These are phyloP conservation scores for Avicennia marina DNA, from an alignment of 257 asterid species.

Conservation along the genomic window DNA sequence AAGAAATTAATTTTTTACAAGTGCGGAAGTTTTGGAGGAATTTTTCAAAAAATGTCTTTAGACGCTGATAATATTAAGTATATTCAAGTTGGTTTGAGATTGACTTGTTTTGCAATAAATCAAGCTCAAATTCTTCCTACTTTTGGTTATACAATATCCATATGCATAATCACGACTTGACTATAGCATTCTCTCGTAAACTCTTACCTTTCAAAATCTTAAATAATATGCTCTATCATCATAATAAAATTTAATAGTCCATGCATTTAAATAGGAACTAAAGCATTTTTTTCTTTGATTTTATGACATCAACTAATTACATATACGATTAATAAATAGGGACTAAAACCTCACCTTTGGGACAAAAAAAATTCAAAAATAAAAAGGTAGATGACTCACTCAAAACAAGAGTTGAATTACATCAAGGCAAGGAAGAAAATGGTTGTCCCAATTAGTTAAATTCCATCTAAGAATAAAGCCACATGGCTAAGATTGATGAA, in stretches of 20 bases:
- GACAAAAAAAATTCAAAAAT: neutral
- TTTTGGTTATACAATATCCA: neutral
- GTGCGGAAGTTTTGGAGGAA: neutral
- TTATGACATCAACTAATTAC: slow-evolving; percentile 2
- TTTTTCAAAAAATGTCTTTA: neutral
- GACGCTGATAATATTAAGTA: neutral
- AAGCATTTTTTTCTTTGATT: neutral
- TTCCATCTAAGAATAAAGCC: slow-evolving; percentile 23
- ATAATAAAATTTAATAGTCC: neutral
- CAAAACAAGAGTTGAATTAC: slow-evolving; percentile 28
- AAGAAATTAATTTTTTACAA: neutral
- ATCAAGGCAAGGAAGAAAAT: slow-evolving; percentile 23
- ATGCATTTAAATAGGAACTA: slow-evolving; percentile 4
- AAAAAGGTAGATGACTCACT: neutral
- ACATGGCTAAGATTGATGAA: slow-evolving; percentile 29
- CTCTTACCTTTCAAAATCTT: neutral
- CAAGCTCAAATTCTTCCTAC: neutral
- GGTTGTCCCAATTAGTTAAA: slow-evolving; percentile 35
- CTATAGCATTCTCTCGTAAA: neutral
- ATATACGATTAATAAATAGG: slow-evolving; percentile 10
- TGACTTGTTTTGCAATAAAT: neutral
- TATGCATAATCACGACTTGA: neutral
- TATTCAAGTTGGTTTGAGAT: neutral
- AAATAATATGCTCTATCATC: neutral
- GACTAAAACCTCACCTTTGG: slow-evolving; percentile 3